Evolutionary conservation across 2,329 filamentous ascomycete genomes (phyloP), one percentile per base, ranked within the genome.

Genomic region (Monilinia polystroma): DNA sequence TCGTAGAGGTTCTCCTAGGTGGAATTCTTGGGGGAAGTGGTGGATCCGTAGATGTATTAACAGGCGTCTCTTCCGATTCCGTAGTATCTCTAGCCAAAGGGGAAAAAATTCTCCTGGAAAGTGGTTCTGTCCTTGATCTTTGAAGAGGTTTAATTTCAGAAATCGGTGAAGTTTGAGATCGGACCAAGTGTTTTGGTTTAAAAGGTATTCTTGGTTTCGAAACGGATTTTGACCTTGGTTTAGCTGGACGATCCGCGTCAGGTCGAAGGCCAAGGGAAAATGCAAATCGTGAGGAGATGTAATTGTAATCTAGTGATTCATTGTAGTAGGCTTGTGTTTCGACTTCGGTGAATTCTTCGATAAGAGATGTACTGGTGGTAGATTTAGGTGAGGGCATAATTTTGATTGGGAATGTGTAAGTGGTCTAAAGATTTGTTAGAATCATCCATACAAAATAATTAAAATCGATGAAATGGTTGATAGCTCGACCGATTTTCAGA

Each of bases 391-490:
- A 60, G 29, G 58, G 58, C 52, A 65, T 49, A 16, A 65, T 65
- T n/a, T 60, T 65, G 43, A 65, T 59, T 23, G 63, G 63, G 26
- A 65, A 65, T 16, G 55, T 58, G 38, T 65, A 65, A 32, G 63
- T 65, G 20, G 63, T 65, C 63, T 65, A 16, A 18, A 5, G 16
- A 59, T 53, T 26, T n/a, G 18, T 57, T 52, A 51, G 41, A 2
- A 32, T 65, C 43, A 45, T 12, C 6, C 4, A 18, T 26, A 10
- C 20, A 11, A 18, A 35, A 35, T 23, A 11, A 18, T 12, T 12
- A 35, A 32, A 26, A 26, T 57, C 2, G 18, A n/a, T 23, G n/a
- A 35, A 49, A 35, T 14, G 3, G 26, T 4, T 47, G 11, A 47
- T 57, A 18, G 26, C 16, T 43, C 8, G 38, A 41, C 11, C 2